Conservation (phyloP, 1,139 yeast species). For the Blastobotrys aristatus region DNA sequence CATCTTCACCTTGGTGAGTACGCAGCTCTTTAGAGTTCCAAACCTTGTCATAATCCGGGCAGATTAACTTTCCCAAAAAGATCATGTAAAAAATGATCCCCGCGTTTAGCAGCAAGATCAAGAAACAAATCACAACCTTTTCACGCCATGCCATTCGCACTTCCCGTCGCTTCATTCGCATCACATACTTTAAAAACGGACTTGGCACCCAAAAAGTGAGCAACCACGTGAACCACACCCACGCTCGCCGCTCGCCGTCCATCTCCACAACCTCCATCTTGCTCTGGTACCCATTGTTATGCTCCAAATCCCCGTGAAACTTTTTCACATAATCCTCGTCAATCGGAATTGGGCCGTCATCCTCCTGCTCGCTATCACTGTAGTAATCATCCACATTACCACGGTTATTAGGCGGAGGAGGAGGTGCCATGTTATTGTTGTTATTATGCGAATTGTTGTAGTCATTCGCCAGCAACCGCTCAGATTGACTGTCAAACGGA, state of each 20-base stretch:
- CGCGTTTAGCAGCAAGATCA: slow-evolving; percentile 35
- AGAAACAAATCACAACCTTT: slow-evolving; percentile 34
- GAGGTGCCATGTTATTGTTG: background rate
- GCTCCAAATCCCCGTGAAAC: slow-evolving; percentile 26
- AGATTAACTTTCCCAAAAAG: slow-evolving; percentile 35
- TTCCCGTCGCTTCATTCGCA: slow-evolving; percentile 37
- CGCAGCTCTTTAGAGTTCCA: slow-evolving; percentile 37
- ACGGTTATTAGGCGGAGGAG: background rate
- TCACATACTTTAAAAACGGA: slow-evolving; percentile 31
- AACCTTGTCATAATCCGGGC: slow-evolving; percentile 40
- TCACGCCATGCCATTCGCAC: slow-evolving; percentile 42
- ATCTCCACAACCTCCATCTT: slow-evolving; percentile 29
- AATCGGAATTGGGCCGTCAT: slow-evolving; percentile 23
- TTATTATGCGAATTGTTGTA: background rate
- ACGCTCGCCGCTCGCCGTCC: slow-evolving; percentile 32
- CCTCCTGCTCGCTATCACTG: slow-evolving; percentile 21
- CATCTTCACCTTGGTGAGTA: slow-evolving; percentile 35
- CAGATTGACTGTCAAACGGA: background rate
- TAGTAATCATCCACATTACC: slow-evolving; percentile 9
- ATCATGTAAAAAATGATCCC: slow-evolving; percentile 41
- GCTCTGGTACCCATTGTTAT: slow-evolving; percentile 20
- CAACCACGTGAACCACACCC: slow-evolving; percentile 38
- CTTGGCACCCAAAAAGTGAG: slow-evolving; percentile 40
- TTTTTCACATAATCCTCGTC: slow-evolving; percentile 27
- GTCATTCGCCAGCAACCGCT: background rate